Evolutionary conservation across 441 rosid genomes (phyloP), one percentile per base, ranked within the genome.

Genomic region (Metrosideros polymorpha): DNA sequence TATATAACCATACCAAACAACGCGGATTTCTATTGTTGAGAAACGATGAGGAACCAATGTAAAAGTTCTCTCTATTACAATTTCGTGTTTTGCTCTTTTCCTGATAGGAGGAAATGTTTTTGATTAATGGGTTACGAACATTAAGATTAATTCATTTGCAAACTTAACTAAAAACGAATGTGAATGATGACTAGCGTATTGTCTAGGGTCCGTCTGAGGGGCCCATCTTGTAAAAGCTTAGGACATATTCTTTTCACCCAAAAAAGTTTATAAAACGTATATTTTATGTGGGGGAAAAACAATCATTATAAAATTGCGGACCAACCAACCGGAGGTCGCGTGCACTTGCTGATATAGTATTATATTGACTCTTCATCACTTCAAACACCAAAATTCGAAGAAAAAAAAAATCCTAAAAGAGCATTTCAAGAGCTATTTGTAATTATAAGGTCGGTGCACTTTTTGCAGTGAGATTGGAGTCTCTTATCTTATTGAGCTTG

Each of bases 301-400:
- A 54, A 27, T n/a, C 49, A 8, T 82, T 27, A 85, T 85, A 83
- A 35, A 52, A 86, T 45, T 82, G 88, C 86, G 57, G 93, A 86
- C 92, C 92, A 85, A 90, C 95, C 95, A 94, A 93, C 92, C 89
- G 89, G 92, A 87, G 89, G 75, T 86, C 92, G 94, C 92, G 92
- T 92, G 95, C 88, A 8, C 19, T 85, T 88, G 92, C 91, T 85
- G 91, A 32, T 35, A 59, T 35, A 29, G 19, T 49, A 86, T 57
- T 57, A 51, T 61, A 86, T 59, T 63, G 66, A 83, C 85, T 47
- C 82, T 86, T 29, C 85, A 54, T 32, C 45, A 57, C 85, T n/a
- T 54, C 24, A 30, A 27, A 51, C 45, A 8, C 66, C 39, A 29
- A 59, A n/a, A 29, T 59, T n/a, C n/a, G n/a, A n/a, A n/a, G 2